Evolutionary conservation across 2,329 filamentous ascomycete genomes (phyloP).

Genomic region (Hansfordia pulvinata): DNA sequence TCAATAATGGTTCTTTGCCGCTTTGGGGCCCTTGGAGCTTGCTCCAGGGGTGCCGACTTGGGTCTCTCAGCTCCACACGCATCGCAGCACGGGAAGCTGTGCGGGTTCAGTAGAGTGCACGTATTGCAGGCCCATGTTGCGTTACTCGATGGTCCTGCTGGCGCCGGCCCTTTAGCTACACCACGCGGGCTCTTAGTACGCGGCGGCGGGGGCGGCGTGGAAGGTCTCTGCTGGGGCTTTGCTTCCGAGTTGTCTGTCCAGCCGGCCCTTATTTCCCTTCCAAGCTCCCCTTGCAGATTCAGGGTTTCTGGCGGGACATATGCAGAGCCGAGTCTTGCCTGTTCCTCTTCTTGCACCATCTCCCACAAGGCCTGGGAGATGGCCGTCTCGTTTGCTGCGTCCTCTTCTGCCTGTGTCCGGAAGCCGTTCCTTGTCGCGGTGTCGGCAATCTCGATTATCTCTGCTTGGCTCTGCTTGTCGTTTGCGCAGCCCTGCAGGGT

Average conservation of each 20-base stretch:
- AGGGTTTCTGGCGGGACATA: slow-evolving; percentile 36
- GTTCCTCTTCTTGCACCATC: slow-evolving; percentile 68
- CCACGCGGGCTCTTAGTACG: too few species aligned
- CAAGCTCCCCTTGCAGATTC: too few species aligned
- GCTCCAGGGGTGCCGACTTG: slow-evolving; percentile 6
- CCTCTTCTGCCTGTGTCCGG: slow-evolving; percentile 72
- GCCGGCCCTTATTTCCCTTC: too few species aligned
- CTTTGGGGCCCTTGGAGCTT: slow-evolving; percentile 12
- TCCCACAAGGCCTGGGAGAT: slow-evolving; percentile 81
- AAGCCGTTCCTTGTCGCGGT: slow-evolving; percentile 59
- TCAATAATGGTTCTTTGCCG: too few species aligned
- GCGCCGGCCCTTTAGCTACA: slow-evolving; percentile 1
- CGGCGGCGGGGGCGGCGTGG: slow-evolving; percentile 1
- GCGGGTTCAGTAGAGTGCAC: slow-evolving; percentile 48
- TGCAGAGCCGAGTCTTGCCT: slow-evolving; percentile 35
- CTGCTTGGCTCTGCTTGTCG: slow-evolving; percentile 49
- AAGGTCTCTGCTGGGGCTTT: slow-evolving; percentile 8
- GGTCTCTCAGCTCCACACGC: slow-evolving; percentile 35
- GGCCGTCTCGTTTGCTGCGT: slow-evolving; percentile 76
- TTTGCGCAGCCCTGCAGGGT: slow-evolving; percentile 65
- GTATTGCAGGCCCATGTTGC: slow-evolving; percentile 43
- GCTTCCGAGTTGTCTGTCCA: too few species aligned
- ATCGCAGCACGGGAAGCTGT: slow-evolving; percentile 45
- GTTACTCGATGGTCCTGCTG: slow-evolving; percentile 10
- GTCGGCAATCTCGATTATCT: slow-evolving; percentile 51